Evolutionary conservation across 495 filamentous ascomycete species (phyloP), one percentile per base, ranked within the genome.

Genomic region (Hypoxylon cercidicola): DNA sequence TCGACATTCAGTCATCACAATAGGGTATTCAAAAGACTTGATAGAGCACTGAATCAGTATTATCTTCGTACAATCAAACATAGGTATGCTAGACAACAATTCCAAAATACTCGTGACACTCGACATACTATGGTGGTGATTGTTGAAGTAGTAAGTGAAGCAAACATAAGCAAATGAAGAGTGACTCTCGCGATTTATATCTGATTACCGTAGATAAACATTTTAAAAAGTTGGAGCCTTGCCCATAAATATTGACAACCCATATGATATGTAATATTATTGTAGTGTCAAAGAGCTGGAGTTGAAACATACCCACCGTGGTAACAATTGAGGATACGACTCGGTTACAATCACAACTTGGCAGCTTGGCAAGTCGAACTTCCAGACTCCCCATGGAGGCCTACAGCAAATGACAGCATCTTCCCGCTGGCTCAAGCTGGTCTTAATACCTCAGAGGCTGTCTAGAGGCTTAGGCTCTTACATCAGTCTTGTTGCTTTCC

Each of bases 361-460:
- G 59, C 59, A 30, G 34, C 59, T 68, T 62, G 78, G 80, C 21
- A 76, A 77, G 39, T 59, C 63, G n/a, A 44, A n/a, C n/a, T n/a
- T n/a, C n/a, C n/a, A n/a, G n/a, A 64, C 54, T 7, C 55, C 66
- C 13, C 72, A 62, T 56, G 73, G 75, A 43, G 69, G 66, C 8
- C 13, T 8, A 15, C 18, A 44, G 35, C 18, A 28, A 65, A 72
- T 43, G 75, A 78, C 48, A 69, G 77, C 40, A 51, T 69, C 66
- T 51, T 60, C 50, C 50, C 50, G 55, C 66, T 64, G 60, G 66
- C 8, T 60, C 54, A 60, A 64, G 66, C 66, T n/a, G n/a, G 60
- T 35, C 48, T 37, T 16, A 28, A 59, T 37, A 50, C 53, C 32
- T 53, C 28, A 20, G 39, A 46, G 25, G 25, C 25, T 3, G 25